Evolutionary conservation across 495 filamentous ascomycete species (phyloP).

Genomic region (Trichoderma orchidacearum): DNA sequence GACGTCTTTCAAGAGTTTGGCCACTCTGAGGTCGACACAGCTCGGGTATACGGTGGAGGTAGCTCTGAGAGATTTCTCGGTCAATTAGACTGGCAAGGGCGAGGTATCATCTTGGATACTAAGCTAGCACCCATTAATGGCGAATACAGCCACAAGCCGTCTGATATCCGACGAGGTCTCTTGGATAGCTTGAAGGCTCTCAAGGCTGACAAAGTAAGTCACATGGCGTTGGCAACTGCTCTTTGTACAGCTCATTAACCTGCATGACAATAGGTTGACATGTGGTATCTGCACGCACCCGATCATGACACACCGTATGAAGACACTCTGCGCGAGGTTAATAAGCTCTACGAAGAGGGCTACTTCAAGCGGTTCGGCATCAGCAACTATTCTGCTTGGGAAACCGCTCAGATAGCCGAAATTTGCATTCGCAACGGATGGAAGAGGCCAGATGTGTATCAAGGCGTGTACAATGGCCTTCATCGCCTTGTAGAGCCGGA

Average conservation of each 20-base stretch:
- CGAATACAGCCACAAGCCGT: conserved; percentile 2
- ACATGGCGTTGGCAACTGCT: not conserved
- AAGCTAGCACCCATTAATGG: conserved; percentile 30
- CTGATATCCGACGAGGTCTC: not conserved
- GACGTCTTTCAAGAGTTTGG: conserved; percentile 36
- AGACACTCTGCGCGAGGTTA: conserved; percentile 33
- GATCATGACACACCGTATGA: conserved; percentile 34
- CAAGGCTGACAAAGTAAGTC: conserved; percentile 18
- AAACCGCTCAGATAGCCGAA: conserved; percentile 40
- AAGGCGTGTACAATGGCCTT: conserved; percentile 53
- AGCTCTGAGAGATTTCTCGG: conserved; percentile 36
- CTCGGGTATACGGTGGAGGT: conserved; percentile 37
- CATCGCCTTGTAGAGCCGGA: conserved; percentile 33
- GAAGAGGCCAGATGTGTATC: conserved; percentile 49
- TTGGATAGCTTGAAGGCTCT: conserved; percentile 28
- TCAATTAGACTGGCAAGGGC: conserved; percentile 28
- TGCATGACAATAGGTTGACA: conserved; percentile 29
- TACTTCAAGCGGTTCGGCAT: conserved; percentile 31
- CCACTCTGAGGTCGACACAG: conserved; percentile 45
- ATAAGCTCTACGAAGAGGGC: conserved; percentile 35
- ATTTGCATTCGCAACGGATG: conserved; percentile 36
- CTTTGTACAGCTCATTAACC: too few relatives aligned
- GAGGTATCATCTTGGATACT: conserved; percentile 37
- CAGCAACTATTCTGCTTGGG: conserved; percentile 38
- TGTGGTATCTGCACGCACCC: conserved; percentile 38